These are phyloP conservation scores for Volutella citrinella DNA, from an alignment of 2,329 filamentous ascomycete genomes.

Conservation along the genomic window DNA sequence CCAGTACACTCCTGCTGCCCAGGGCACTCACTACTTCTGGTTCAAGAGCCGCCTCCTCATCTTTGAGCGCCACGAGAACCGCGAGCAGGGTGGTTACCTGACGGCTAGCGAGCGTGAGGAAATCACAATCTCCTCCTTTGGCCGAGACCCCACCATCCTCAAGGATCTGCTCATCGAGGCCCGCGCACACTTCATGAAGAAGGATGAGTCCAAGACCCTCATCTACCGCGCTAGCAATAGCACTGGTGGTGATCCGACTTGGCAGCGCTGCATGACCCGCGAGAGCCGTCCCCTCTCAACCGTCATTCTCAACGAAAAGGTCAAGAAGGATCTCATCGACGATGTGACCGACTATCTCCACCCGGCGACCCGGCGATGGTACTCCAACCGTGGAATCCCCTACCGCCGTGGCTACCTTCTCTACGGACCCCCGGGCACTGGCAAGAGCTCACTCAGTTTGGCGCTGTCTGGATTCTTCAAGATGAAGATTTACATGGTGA, in stretches of 20 bases:
- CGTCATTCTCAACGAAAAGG: constrained; percentile 59
- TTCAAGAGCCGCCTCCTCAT: constrained; percentile 57
- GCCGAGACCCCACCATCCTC: constrained; percentile 56
- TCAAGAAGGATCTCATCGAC: constrained; percentile 57
- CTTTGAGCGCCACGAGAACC: constrained; percentile 52
- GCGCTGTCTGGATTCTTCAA: constrained; percentile 69
- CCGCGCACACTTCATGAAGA: constrained; percentile 51
- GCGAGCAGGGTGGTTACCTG: constrained; percentile 38
- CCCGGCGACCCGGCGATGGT: constrained; percentile 69
- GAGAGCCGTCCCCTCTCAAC: constrained; percentile 61
- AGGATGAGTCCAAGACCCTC: constrained; percentile 60
- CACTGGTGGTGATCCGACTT: constrained; percentile 39
- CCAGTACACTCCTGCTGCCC: constrained; percentile 64
- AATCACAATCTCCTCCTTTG: constrained; percentile 59
- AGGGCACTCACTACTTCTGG: constrained; percentile 67
- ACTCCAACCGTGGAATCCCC: constrained; percentile 78
- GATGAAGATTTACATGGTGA: constrained; percentile 70
- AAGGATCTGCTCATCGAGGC: constrained; percentile 62
- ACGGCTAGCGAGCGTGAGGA: constrained; percentile 53
- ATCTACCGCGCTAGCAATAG: constrained; percentile 59
- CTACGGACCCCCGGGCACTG: constrained; percentile 75
- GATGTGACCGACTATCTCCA: constrained; percentile 64
- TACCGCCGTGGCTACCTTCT: constrained; percentile 83
- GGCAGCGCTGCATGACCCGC: constrained; percentile 62
- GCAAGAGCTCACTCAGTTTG: constrained; percentile 71